phyloP scores from a whole-genome alignment of 2,329 filamentous ascomycete species.

The Phialemoniopsis sp. region DNA sequence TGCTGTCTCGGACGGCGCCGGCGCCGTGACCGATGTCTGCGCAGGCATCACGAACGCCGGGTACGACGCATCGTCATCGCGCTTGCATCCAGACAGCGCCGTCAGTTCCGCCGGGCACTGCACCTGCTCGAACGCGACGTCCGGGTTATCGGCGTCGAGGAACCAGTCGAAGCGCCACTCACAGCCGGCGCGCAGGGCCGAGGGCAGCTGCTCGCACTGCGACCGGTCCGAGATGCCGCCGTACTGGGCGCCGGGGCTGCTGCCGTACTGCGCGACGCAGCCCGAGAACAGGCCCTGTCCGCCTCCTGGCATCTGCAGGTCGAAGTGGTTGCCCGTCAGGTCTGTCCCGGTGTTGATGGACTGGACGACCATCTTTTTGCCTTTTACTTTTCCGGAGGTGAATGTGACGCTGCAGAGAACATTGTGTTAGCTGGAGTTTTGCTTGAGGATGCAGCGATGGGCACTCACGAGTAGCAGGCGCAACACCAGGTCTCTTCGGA shows the following conservation, averaged over 20 bases:
- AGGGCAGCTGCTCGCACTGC: constrained; percentile 38
- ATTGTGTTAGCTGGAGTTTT: neutral
- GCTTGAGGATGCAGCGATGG: neutral
- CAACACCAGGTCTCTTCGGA: constrained; percentile 63
- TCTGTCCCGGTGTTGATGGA: constrained; percentile 60
- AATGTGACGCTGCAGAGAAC: constrained; percentile 39
- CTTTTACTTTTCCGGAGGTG: constrained; percentile 42
- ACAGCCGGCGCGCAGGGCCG: constrained; percentile 44
- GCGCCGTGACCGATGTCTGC: too few relatives aligned
- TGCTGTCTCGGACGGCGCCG: too few relatives aligned
- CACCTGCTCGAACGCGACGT: constrained; percentile 50
- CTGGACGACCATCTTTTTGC: constrained; percentile 62
- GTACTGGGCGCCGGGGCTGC: constrained; percentile 34
- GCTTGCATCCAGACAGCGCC: constrained; percentile 29
- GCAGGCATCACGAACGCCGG: constrained; percentile 18
- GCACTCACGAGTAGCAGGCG: constrained; percentile 52
- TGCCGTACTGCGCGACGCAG: constrained; percentile 43
- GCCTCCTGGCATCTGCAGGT: constrained; percentile 51
- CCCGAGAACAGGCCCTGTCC: constrained; percentile 48
- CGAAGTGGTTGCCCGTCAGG: constrained; percentile 53
- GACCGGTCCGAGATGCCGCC: constrained; percentile 38
- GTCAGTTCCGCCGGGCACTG: constrained; percentile 44
- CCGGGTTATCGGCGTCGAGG: constrained; percentile 52
- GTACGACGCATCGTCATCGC: constrained; percentile 7
- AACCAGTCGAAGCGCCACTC: constrained; percentile 65